Conservation (phyloP, 176 grass and related monocot genomes). For the Cymbopogon citratus region DNA sequence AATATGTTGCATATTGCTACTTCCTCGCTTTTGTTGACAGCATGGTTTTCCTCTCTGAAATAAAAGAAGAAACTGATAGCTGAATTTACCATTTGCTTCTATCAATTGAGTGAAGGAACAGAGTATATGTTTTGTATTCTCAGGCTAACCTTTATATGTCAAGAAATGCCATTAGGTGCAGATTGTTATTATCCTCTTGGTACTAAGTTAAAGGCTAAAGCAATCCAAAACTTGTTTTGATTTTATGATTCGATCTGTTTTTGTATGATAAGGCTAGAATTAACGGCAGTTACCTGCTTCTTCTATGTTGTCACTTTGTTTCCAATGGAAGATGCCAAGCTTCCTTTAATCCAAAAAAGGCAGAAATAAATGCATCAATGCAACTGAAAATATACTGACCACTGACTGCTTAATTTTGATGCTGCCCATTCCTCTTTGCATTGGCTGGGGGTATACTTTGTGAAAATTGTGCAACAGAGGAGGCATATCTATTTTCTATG, state of each 20-base stretch:
- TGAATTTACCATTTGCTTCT: background rate
- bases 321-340: background rate
- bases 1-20: background rate
- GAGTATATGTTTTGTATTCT: background rate
- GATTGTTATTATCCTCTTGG: background rate
- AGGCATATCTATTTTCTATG: conserved; percentile 1
- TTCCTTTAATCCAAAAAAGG: background rate
- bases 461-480: conserved; percentile 3
- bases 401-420: background rate
- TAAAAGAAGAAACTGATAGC: background rate
- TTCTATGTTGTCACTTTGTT: background rate
- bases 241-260: background rate
- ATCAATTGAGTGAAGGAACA: background rate
- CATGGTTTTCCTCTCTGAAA: background rate
- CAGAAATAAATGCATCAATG: background rate
- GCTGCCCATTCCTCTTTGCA: background rate
- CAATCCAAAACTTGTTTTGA: background rate
- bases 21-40: background rate
- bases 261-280: background rate
- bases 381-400: background rate
- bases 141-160: background rate
- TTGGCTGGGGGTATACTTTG: background rate
- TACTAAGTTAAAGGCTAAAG: background rate
- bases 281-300: background rate
- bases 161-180: background rate